Evolutionary conservation across 805 yeast genomes (phyloP), one percentile per base, ranked within the genome.

Genomic region (Henningerozyma blattae): DNA sequence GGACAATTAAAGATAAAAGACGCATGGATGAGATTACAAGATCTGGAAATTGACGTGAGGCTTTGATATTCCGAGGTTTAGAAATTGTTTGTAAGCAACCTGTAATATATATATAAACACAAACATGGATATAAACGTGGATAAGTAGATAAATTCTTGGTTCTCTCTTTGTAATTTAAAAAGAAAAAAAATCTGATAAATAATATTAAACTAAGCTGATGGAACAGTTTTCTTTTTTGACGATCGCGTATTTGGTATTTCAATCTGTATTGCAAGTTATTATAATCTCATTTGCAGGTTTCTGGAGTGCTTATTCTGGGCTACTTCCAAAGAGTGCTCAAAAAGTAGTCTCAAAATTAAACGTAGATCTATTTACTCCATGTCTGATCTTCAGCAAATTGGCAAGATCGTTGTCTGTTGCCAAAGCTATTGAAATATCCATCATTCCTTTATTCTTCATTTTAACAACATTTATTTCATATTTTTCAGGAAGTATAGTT

Each of bases 331-430:
- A 80, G 36, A 61, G 66, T 28, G 84, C 80, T n/a, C 94, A 86
- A 47, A 84, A 82, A 52, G 67, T 72, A 28, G 68, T 89, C 15
- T 77, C 91, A 4, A 62, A 68, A 37, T 65, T 89, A 34, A 89
- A 89, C 51, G 96, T 91, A 25, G 89, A 84, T 58, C 62, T 89
- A 34, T 89, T 91, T 64, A 91, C 97, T 15, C 97, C 98, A 6
- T 87, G 95, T 46, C 72, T 89, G 65, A 86, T 89, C 46, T 91
- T 89, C 58, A 70, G 84, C 43, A 91, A 91, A 55, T 64, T 75
- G 48, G 81, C 78, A 1, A 67, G 72, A 16, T 62, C 74, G 9
- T 61, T 91, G 31, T 77, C 91, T 5, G 57, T 87, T 39, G 67
- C 75, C 44, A 87, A 85, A 49, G 68, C 91, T 48, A 51, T 77